Percentiles rank a stretch among this genome's conserved stretches.
These are phyloP conservation scores for Ampelomyces quisqualis DNA, from an alignment of 2,329 filamentous ascomycete species.

Conservation along the genomic window DNA sequence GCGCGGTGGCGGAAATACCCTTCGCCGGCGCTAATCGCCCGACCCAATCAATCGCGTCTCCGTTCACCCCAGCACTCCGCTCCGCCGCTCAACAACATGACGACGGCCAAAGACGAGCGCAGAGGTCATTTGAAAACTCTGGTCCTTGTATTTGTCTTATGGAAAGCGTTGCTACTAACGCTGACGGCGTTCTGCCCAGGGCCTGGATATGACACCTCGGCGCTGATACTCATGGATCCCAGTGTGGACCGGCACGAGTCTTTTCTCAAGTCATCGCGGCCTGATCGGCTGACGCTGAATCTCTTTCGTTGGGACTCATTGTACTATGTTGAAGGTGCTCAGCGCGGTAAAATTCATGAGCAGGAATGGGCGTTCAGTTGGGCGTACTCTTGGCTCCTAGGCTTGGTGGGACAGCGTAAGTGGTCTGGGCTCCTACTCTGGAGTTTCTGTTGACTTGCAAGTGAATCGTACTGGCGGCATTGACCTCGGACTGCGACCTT, in stretches of 20 bases:
- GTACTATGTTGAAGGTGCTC: constrained; percentile 67
- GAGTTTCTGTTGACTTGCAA: constrained; percentile 38
- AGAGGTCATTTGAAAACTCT: constrained; percentile 9
- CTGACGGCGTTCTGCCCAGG: constrained; percentile 61
- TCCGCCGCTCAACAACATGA: constrained; percentile 1
- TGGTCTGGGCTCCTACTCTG: constrained; percentile 5
- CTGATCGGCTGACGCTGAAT: constrained; percentile 51
- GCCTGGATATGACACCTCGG: constrained; percentile 77
- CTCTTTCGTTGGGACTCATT: constrained; percentile 79
- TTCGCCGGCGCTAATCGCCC: constrained; percentile 19
- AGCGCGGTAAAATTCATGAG: constrained; percentile 68
- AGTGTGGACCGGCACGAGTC: constrained; percentile 21
- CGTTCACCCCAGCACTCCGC: not conserved
- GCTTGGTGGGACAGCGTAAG: constrained; percentile 47
- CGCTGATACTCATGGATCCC: constrained; percentile 51
- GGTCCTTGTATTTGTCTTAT: constrained; percentile 54
- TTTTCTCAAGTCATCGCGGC: constrained; percentile 16
- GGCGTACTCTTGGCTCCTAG: constrained; percentile 52
- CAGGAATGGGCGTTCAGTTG: constrained; percentile 84
- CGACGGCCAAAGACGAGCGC: not conserved
- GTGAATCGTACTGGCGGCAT: constrained; percentile 25
- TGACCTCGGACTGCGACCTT: constrained; percentile 19
- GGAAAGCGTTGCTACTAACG: constrained; percentile 68
- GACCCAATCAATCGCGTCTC: constrained; percentile 3
- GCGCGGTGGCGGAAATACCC: constrained; percentile 12